These are phyloP conservation scores for Phytophthora europaea DNA, from an alignment of 352 stramenopile genomes.

Conservation along the genomic window DNA sequence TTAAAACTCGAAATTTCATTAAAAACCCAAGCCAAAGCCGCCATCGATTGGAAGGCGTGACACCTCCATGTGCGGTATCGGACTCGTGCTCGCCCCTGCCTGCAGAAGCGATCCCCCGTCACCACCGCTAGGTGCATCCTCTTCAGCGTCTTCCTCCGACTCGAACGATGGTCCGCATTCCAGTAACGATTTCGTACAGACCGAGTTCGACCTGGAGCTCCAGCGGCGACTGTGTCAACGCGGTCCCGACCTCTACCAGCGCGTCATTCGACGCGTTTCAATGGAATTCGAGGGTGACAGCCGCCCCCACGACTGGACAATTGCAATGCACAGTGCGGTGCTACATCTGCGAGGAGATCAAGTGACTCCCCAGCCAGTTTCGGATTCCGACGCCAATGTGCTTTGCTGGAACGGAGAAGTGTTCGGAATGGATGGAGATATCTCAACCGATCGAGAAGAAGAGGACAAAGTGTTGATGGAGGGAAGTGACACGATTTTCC, in stretches of 20 bases:
- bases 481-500: constrained; percentile 56
- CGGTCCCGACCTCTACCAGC: constrained; percentile 37
- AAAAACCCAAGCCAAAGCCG: too few species aligned
- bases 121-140: not conserved
- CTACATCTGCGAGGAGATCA: constrained; percentile 89
- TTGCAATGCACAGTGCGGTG: constrained; percentile 87
- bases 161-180: not conserved
- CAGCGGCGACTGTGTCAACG: constrained; percentile 41
- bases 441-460: constrained; percentile 7
- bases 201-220: constrained; percentile 35
- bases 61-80: constrained; percentile 42
- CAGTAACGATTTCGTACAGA: not conserved
- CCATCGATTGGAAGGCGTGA: not conserved
- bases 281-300: constrained; percentile 3
- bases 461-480: constrained; percentile 22
- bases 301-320: constrained; percentile 10
- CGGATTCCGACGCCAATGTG: constrained; percentile 69
- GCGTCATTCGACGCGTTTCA: constrained; percentile 23
- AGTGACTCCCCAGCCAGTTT: constrained; percentile 85
- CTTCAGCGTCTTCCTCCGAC: not conserved
- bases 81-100: constrained; percentile 25
- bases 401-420: constrained; percentile 96
- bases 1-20: too few species aligned
- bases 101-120: not conserved
- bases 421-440: constrained; percentile 53